These are phyloP conservation scores for Xanthoconium separans DNA, from an alignment of 1,284 basidiomycete species.

Conservation along the genomic window DNA sequence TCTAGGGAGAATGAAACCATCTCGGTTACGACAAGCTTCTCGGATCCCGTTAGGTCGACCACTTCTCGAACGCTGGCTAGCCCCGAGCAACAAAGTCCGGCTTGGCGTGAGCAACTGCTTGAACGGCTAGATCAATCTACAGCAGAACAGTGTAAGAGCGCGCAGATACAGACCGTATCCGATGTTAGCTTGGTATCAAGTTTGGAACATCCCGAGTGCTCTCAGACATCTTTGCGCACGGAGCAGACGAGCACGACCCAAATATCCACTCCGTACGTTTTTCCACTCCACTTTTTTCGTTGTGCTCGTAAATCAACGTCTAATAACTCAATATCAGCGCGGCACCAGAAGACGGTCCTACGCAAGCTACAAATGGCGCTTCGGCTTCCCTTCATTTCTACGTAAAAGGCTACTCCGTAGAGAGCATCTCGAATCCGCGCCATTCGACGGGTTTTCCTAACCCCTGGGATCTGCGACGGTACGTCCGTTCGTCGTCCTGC, in stretches of 20 bases:
- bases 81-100: not conserved
- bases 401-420: not conserved
- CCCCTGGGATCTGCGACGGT: not conserved
- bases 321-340: not conserved
- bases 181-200: not conserved
- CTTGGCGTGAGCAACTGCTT: not conserved
- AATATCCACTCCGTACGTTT: not conserved
- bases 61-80: not conserved
- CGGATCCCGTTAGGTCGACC: not conserved
- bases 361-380: not conserved
- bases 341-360: not conserved
- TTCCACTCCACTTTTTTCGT: not conserved
- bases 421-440: not conserved
- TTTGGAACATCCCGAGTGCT: not conserved
- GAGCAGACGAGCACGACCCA: not conserved
- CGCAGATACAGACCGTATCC: not conserved
- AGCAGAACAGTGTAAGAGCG: not conserved
- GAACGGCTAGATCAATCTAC: not conserved
- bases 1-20: constrained; percentile 3
- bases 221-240: not conserved
- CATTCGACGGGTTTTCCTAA: not conserved
- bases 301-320: not conserved
- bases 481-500: not conserved
- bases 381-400: not conserved
- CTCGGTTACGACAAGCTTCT: not conserved